A percentile compares a stretch with the other conserved stretches of the same genome.
phyloP scores from a whole-genome alignment of 176 grass and related monocot genomes.

The Neostapfia colusana region DNA sequence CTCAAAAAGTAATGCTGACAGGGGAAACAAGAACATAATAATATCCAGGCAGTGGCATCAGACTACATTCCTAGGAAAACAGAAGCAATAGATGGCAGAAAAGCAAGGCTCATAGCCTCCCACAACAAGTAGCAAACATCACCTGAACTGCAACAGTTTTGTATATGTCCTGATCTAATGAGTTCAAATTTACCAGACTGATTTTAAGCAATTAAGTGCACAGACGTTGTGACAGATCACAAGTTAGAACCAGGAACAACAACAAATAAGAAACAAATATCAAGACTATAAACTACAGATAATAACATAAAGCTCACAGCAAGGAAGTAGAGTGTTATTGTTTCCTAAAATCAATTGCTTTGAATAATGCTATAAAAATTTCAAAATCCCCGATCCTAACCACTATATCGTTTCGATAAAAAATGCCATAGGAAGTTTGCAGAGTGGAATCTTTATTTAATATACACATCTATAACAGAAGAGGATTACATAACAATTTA shows the following conservation, averaged over 20 bases:
- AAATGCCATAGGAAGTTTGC: not conserved
- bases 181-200: not conserved
- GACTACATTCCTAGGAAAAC: not conserved
- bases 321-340: not conserved
- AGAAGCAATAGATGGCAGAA: not conserved
- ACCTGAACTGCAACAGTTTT: not conserved
- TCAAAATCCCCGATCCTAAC: not conserved
- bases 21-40: not conserved
- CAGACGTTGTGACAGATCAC: not conserved
- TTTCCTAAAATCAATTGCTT: not conserved
- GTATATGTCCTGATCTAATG: not conserved
- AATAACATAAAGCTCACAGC: not conserved
- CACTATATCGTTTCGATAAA: not conserved
- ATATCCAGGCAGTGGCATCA: not conserved
- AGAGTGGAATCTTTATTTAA: not conserved
- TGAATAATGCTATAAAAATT: not conserved
- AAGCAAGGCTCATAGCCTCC: not conserved
- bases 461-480: not conserved
- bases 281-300: not conserved
- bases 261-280: not conserved
- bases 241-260: not conserved
- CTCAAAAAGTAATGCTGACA: not conserved
- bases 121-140: not conserved
- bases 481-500: not conserved
- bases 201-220: not conserved